Evolutionary conservation across 2,329 filamentous ascomycete genomes (phyloP).

Genomic region (Bipolaris bicolor): DNA sequence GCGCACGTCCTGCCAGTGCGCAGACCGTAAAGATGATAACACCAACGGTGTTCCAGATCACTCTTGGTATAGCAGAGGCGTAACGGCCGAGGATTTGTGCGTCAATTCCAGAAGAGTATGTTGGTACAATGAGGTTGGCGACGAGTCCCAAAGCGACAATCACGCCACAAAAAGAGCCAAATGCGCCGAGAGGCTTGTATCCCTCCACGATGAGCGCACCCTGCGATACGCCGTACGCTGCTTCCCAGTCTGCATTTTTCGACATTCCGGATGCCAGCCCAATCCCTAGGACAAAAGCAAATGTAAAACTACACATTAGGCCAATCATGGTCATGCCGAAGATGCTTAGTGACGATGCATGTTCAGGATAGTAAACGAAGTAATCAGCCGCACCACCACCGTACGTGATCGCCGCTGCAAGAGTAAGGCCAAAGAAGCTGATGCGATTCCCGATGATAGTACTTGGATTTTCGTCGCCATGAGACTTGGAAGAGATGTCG

Average conservation of each 20-base stretch:
- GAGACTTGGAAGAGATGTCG: constrained; percentile 59
- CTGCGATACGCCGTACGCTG: constrained; percentile 64
- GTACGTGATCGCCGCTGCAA: constrained; percentile 70
- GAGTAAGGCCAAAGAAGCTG: constrained; percentile 72
- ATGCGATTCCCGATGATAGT: constrained; percentile 64
- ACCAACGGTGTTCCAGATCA: constrained; percentile 68
- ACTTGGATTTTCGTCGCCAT: constrained; percentile 54
- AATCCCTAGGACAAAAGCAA: constrained; percentile 67
- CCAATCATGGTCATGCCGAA: constrained; percentile 65
- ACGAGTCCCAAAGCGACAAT: constrained; percentile 69
- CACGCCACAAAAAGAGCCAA: constrained; percentile 71
- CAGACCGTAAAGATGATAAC: constrained; percentile 69
- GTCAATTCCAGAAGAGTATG: constrained; percentile 68
- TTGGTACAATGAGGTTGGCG: constrained; percentile 69
- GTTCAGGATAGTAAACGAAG: constrained; percentile 69
- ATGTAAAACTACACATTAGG: constrained; percentile 63
- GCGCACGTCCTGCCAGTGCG: constrained; percentile 65
- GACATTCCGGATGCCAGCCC: constrained; percentile 66
- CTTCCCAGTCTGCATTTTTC: constrained; percentile 59
- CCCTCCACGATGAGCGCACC: constrained; percentile 70
- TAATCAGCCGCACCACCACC: constrained; percentile 69
- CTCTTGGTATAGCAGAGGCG: constrained; percentile 64
- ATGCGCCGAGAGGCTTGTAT: constrained; percentile 63
- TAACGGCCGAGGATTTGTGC: constrained; percentile 69
- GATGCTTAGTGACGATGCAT: constrained; percentile 59